Percentiles rank a stretch among this genome's conserved stretches.
Evolutionary conservation across 2,329 filamentous ascomycete genomes (phyloP).

Genomic region (Penicillium hesseltinei): DNA sequence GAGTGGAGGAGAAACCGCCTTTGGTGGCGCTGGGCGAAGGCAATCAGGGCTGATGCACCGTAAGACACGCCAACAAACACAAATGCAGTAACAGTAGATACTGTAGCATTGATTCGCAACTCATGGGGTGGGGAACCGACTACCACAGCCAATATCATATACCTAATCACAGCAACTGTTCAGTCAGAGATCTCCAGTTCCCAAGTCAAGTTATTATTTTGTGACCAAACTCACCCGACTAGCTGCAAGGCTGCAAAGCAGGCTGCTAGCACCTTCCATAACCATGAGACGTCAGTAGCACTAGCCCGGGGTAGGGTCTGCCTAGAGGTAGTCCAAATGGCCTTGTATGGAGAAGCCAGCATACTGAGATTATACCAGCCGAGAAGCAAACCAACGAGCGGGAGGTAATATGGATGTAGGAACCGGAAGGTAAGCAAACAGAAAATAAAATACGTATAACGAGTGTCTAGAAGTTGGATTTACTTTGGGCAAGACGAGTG

Average conservation of each 20-base stretch:
- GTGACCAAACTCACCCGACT: background rate
- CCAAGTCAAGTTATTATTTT: background rate
- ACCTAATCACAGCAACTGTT: background rate
- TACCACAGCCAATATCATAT: constrained; percentile 7
- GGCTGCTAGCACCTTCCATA: background rate
- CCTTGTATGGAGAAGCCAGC: background rate
- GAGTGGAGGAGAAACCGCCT: background rate
- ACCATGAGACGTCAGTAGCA: background rate
- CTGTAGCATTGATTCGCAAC: background rate
- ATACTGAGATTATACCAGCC: background rate
- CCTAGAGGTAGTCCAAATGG: background rate
- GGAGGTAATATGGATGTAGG: background rate
- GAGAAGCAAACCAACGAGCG: background rate
- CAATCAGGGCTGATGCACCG: background rate
- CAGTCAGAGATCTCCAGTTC: background rate
- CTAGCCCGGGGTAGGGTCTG: background rate
- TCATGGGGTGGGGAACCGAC: background rate
- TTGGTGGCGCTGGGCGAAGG: background rate
- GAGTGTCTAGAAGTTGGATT: background rate
- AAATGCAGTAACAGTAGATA: background rate
- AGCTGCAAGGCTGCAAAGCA: constrained; percentile 1
- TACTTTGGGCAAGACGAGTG: background rate
- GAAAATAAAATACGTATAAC: background rate
- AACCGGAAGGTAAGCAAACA: background rate
- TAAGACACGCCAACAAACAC: background rate